A percentile compares a stretch with the other conserved stretches of the same genome.
These are phyloP conservation scores for Rhodomyrtus tomentosa DNA, from an alignment of 345 rosid species.

Conservation along the genomic window DNA sequence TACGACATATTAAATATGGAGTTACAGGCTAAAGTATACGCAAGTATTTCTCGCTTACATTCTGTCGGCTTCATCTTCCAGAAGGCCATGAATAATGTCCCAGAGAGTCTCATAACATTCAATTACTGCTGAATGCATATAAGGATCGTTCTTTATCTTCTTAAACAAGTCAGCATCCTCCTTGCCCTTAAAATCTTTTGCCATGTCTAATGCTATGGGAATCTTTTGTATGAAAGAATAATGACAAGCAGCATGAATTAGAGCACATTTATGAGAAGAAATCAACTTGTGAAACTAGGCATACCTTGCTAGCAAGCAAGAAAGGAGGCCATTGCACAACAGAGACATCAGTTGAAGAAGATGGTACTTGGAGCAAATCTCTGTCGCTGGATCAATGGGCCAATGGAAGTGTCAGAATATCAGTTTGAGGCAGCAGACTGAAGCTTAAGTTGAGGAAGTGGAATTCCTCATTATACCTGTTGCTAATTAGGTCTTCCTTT, in stretches of 20 bases:
- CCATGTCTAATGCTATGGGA: conserved; percentile 98
- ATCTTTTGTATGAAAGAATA: conserved; percentile 38
- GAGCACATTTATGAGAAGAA: neutral
- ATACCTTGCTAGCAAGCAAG: conserved; percentile 95
- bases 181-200: conserved; percentile 80
- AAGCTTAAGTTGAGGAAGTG: conserved; percentile 4
- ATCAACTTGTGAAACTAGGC: conserved; percentile 4
- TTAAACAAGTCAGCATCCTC: conserved; percentile 61
- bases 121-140: conserved; percentile 67
- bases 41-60: conserved; percentile 27
- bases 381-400: conserved; percentile 45
- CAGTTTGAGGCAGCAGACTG: conserved; percentile 1
- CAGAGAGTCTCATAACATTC: conserved; percentile 77
- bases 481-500: conserved; percentile 68
- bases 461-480: conserved; percentile 33
- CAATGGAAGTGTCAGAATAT: conserved; percentile 5
- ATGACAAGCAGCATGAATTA: neutral
- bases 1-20: neutral
- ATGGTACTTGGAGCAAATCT: conserved; percentile 84
- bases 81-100: conserved; percentile 46
- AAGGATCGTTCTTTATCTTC: conserved; percentile 58
- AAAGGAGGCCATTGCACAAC: conserved; percentile 98
- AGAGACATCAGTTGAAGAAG: conserved; percentile 47
- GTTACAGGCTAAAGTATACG: neutral
- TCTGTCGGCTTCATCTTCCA: conserved; percentile 56